phyloP scores from a whole-genome alignment of 1,139 yeast genomes.

The Debaryomycetaceae sp. region DNA sequence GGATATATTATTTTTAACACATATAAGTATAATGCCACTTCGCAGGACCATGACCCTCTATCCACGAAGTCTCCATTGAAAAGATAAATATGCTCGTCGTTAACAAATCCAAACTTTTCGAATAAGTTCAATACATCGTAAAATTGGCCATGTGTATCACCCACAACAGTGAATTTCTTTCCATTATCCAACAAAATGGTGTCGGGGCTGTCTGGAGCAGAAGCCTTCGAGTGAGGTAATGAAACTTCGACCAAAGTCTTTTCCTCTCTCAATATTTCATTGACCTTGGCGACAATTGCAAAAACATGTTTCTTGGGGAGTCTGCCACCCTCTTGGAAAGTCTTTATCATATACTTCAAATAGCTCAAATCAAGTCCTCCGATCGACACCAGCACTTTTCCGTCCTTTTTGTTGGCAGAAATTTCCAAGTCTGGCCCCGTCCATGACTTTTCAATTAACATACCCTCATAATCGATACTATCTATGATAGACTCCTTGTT shows the following conservation, averaged over 20 bases:
- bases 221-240: conserved; percentile 32
- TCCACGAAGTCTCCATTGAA: conserved; percentile 98
- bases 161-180: conserved; percentile 74
- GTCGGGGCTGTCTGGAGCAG: conserved; percentile 10
- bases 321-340: conserved; percentile 69
- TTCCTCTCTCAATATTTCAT: conserved; percentile 62
- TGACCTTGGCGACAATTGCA: conserved; percentile 75
- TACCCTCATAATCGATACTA: conserved; percentile 46
- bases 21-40: conserved; percentile 81
- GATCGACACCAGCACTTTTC: conserved; percentile 22
- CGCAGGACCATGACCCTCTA: conserved; percentile 98
- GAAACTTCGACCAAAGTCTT: conserved; percentile 73
- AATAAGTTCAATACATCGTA: conserved; percentile 84
- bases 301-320: conserved; percentile 80
- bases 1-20: conserved; percentile 80
- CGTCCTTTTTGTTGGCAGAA: conserved; percentile 17
- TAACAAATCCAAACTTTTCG: conserved; percentile 63
- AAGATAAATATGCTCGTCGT: conserved; percentile 68
- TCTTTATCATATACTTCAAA: conserved; percentile 60
- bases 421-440: conserved; percentile 61
- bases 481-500: conserved; percentile 35
- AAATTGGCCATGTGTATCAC: conserved; percentile 98
- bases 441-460: conserved; percentile 57
- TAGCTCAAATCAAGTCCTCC: conserved; percentile 46
- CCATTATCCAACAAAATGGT: conserved; percentile 24